Evolutionary conservation across 371 early-diverging fungal genomes (phyloP), one percentile per base, ranked within the genome.

Genomic region (Zopfochytrium polystomum): DNA sequence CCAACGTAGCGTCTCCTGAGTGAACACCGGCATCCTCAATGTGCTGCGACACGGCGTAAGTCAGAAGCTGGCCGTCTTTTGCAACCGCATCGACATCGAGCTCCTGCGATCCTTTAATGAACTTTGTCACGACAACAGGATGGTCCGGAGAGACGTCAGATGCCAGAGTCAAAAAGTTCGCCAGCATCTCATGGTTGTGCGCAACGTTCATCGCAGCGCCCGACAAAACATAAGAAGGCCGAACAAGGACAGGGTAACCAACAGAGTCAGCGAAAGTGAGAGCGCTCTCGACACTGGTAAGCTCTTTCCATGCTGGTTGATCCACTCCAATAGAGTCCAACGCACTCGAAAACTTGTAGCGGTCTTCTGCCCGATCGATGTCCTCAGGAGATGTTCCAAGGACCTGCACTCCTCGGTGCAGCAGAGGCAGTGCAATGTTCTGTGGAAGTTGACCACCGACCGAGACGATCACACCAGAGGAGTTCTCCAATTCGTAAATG

Each of bases 171-270:
- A 95, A 81, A 79, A 89, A 85, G 38, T 73, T 68, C 53, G 77
- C 72, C 48, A 95, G 83, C 34, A 84, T 85, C 23, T 82, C 81
- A 13, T 79, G 79, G 13, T 87, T 83, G 72, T 89, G 82, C 18
- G 87, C 94, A 7, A 93, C 92, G 60, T 93, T 93, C 96, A 96
- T 96, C 51, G 96, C 96, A 5, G 95, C 96, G 50, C 96, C 96
- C 7, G 93, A 92, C 29, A 96, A 80, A 33, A 96, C 95, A 65
- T 96, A 96, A 22, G 92, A 91, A 20, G 96, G 96, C 55, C 96
- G 89, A 27, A 94, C 88, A 32, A 96, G 84, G 5, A 94, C 95
- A 20, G 96, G 96, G 72, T 87, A 95, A 11, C 89, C 89, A 33
- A 94, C 95, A 3, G 76, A 54, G n/a, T 90, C 82, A 27, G 90